phyloP scores from a whole-genome alignment of 805 yeast species.

The Tetrapisispora iriomotensis region DNA sequence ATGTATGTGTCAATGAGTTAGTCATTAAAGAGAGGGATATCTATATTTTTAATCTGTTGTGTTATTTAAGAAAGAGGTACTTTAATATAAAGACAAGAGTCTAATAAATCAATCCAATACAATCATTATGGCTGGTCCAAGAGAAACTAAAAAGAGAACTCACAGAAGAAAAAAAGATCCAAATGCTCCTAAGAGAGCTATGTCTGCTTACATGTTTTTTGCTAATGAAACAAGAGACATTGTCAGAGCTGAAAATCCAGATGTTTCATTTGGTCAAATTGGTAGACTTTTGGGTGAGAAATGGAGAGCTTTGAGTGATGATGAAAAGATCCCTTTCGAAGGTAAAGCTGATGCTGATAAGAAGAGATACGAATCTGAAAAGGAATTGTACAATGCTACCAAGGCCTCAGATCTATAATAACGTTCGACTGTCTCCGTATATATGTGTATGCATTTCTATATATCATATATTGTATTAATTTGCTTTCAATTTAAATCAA shows the following conservation, averaged over 20 bases:
- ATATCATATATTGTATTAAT: neutral
- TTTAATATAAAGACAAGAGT: neutral
- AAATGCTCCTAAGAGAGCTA: conserved; percentile 97
- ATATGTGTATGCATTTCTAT: too few species aligned
- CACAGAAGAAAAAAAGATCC: conserved; percentile 61
- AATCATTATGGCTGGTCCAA: conserved; percentile 37
- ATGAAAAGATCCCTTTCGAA: conserved; percentile 84
- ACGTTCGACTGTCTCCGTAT: neutral
- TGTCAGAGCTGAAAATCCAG: conserved; percentile 94
- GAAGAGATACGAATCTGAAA: conserved; percentile 94
- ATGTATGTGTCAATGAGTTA: too few species aligned
- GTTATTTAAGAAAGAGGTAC: too few species aligned
- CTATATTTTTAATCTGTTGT: too few species aligned
- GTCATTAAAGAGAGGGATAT: too few species aligned
- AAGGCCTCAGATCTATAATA: conserved; percentile 6
- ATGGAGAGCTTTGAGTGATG: conserved; percentile 85
- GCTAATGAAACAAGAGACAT: conserved; percentile 96
- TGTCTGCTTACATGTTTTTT: conserved; percentile 98
- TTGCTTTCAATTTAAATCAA: too few species aligned
- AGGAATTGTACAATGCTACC: conserved; percentile 66
- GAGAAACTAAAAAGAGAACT: conserved; percentile 29
- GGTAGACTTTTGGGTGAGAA: conserved; percentile 92
- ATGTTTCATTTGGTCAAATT: conserved; percentile 88
- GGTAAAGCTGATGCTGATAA: conserved; percentile 91
- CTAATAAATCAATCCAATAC: too few species aligned